Evolutionary conservation across 805 yeast species (phyloP).

Genomic region (Kazachstania kunashirensis): DNA sequence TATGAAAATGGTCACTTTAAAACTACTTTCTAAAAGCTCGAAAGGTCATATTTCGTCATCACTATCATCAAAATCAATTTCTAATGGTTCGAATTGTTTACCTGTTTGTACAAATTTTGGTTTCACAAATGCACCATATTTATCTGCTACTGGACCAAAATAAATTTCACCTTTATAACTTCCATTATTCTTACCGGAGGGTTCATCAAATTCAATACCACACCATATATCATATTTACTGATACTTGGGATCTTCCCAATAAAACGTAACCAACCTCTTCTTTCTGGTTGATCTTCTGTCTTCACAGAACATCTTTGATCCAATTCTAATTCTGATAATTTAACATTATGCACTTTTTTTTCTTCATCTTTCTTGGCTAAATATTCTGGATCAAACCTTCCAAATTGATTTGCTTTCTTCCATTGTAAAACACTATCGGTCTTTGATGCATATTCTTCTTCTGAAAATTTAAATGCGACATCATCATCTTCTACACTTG

Average conservation of each 20-base stretch:
- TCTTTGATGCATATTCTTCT: constrained; percentile 40
- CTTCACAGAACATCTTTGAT: constrained; percentile 43
- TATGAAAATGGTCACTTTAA: too few relatives aligned
- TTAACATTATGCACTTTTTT: constrained; percentile 24
- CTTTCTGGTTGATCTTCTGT: constrained; percentile 30
- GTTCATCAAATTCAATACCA: constrained; percentile 78
- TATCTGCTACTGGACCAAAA: constrained; percentile 43
- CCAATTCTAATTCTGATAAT: constrained; percentile 33
- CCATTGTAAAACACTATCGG: constrained; percentile 67
- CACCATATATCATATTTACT: constrained; percentile 50
- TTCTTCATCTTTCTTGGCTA: constrained; percentile 23
- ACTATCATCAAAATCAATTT: constrained; percentile 29
- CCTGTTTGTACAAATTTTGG: constrained; percentile 62
- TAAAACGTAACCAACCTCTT: constrained; percentile 57
- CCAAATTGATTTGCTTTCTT: constrained; percentile 62
- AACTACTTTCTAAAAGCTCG: too few relatives aligned
- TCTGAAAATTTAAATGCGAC: constrained; percentile 16
- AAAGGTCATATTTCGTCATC: constrained; percentile 37
- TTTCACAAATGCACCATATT: constrained; percentile 71
- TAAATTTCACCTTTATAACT: constrained; percentile 48
- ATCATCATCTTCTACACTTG: constrained; percentile 9
- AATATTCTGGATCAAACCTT: constrained; percentile 50
- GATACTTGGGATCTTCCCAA: constrained; percentile 60
- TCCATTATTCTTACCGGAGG: constrained; percentile 83
- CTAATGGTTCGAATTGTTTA: constrained; percentile 39